Percentiles rank a stretch among this genome's conserved stretches.
Evolutionary conservation across 2,329 filamentous ascomycete genomes (phyloP).

Genomic region (Penicillium sp.): DNA sequence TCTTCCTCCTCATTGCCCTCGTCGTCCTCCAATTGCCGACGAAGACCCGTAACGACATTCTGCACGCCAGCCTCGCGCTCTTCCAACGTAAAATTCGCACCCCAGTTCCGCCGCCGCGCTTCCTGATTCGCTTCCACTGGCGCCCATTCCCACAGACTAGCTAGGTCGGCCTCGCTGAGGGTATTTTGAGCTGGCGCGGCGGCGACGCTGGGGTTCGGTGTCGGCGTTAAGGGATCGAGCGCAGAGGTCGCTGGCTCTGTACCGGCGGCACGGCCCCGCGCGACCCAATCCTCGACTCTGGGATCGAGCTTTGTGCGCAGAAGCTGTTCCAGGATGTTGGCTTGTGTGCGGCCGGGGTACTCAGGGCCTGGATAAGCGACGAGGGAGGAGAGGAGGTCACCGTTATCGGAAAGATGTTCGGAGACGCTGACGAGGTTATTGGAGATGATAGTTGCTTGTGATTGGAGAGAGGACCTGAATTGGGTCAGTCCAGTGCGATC

Average conservation of each 20-base stretch:
- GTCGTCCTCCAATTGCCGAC: conserved; percentile 53
- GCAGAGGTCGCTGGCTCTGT: conserved; percentile 7
- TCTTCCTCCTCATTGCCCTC: conserved; percentile 43
- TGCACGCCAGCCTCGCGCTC: conserved; percentile 62
- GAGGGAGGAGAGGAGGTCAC: conserved; percentile 61
- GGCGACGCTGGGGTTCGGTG: conserved; percentile 18
- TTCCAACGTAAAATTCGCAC: conserved; percentile 65
- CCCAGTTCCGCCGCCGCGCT: conserved; percentile 46
- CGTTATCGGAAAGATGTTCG: conserved; percentile 58
- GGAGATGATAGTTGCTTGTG: conserved; percentile 65
- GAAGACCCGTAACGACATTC: conserved; percentile 66
- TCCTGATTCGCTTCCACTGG: conserved; percentile 45
- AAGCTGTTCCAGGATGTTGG: conserved; percentile 57
- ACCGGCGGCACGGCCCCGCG: conserved; percentile 51
- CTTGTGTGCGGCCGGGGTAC: conserved; percentile 64
- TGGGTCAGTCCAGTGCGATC: background rate
- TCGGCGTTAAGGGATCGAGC: conserved; percentile 1
- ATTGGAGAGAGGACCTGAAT: conserved; percentile 63
- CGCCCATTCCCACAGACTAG: conserved; percentile 57
- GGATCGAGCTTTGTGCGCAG: conserved; percentile 81
- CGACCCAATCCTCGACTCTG: conserved; percentile 66
- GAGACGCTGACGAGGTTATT: conserved; percentile 63
- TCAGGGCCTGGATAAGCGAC: conserved; percentile 71
- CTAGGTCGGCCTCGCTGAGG: conserved; percentile 47
- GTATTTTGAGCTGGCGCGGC: conserved; percentile 5